Base-by-base conservation (phyloP, 306 rosid genomes). In the Begonia masoniana region DNA sequence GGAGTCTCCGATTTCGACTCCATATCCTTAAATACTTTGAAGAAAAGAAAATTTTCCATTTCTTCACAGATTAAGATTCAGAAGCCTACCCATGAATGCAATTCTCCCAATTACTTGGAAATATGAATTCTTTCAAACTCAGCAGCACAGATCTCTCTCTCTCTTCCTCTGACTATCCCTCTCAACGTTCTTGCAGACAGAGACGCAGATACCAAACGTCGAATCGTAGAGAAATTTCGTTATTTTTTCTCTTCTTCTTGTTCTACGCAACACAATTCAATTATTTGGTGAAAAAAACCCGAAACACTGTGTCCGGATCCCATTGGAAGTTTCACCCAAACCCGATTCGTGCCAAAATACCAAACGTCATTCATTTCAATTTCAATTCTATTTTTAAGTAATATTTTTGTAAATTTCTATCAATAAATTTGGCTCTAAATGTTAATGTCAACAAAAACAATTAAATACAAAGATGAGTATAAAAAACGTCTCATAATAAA, bases 61-160 rank as follows among this genome's bases (percentile, higher is more conserved):
- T 15, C 59, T 11, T 62, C 4, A 17, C 24, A 41, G 68, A 66
- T 66, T 55, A 81, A 62, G 61, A 73, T 75, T 81, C 71, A 9
- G 59, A 77, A 15, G 61, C 80, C 71, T 42, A 77, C 94, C 74
- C 74, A 56, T 62, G 49, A 73, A 72, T 66, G 74, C 61, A 74
- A 71, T 68, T 74, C 50, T 43, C 61, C 59, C 19, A 41, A 31
- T 31, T 31, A 31, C 39, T 5, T 31, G 39, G 39, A 31, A 31
- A 31, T 31, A 31, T 31, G 9, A 5, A 31, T 31, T 31, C 39
- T 5, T 31, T 31, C 39, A 31, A 31, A 31, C 39, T 31, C 39
- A 31, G 39, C 7, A 73, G 46, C 54, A 55, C 59, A 65, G 96
- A 87, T 87, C 87, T 68, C 75, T 69, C 48, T 2, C 6, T 23